These are phyloP conservation scores for Emmonsiellopsis sp. DNA, from an alignment of 2,329 filamentous ascomycete genomes.

Conservation along the genomic window DNA sequence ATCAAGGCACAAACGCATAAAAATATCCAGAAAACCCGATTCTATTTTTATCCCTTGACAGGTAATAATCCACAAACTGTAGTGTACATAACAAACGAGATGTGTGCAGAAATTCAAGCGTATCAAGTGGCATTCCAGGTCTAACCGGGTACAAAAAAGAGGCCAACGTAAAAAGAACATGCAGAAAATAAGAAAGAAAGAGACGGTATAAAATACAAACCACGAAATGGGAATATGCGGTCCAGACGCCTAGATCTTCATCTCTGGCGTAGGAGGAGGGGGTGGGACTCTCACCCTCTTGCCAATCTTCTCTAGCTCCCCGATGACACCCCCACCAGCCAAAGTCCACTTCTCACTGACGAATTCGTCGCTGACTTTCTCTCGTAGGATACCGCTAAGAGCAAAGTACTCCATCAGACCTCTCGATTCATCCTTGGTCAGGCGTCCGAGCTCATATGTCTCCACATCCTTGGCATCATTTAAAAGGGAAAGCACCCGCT, in stretches of 20 bases:
- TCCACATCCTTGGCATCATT: slow-evolving; percentile 30
- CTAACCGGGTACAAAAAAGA: background rate
- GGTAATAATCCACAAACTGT: background rate
- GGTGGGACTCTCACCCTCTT: slow-evolving; percentile 31
- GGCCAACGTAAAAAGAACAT: background rate
- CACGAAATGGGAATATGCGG: background rate
- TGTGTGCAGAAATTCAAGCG: background rate
- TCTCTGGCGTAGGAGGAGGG: background rate
- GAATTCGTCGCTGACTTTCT: slow-evolving; percentile 57
- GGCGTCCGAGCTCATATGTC: slow-evolving; percentile 51
- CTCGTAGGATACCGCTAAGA: slow-evolving; percentile 67
- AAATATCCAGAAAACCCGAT: background rate
- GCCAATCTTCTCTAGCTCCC: slow-evolving; percentile 68
- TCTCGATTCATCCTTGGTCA: slow-evolving; percentile 66
- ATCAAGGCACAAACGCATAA: background rate
- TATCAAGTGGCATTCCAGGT: background rate
- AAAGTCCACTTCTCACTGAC: slow-evolving; percentile 79
- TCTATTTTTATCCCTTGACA: background rate
- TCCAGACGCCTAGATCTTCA: background rate
- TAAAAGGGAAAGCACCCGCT: slow-evolving; percentile 40
- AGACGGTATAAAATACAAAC: background rate
- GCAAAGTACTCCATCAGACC: slow-evolving; percentile 90
- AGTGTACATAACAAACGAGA: background rate
- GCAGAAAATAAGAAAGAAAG: background rate
- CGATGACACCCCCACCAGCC: slow-evolving; percentile 69